Conservation (phyloP, 768 basidiomycete species). For the Serendipita sp. region DNA sequence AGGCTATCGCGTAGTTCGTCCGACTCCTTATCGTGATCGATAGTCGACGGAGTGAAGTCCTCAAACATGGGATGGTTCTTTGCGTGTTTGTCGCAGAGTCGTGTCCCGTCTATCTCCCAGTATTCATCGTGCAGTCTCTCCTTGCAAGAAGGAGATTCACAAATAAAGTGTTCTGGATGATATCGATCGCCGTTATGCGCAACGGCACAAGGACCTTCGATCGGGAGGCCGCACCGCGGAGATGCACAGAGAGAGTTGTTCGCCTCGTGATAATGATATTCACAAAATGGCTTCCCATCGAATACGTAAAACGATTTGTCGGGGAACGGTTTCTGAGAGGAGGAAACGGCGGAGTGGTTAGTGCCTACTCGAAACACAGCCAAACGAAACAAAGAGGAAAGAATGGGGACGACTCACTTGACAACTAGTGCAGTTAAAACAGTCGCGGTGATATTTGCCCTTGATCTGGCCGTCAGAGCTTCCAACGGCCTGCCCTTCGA, state of each 20-base stretch:
- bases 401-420: slow-evolving; percentile 32
- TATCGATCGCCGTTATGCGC: slow-evolving; percentile 67
- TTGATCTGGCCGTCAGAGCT: slow-evolving; percentile 87
- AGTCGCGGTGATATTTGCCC: slow-evolving; percentile 85
- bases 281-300: slow-evolving; percentile 80
- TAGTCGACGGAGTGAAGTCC: neutral
- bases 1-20: slow-evolving; percentile 1
- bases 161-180: slow-evolving; percentile 79
- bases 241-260: slow-evolving; percentile 81
- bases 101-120: slow-evolving; percentile 74
- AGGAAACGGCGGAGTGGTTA: slow-evolving; percentile 4
- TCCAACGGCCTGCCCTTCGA: slow-evolving; percentile 84
- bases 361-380: neutral
- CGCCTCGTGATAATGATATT: slow-evolving; percentile 83
- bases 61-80: neutral
- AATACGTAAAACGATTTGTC: slow-evolving; percentile 86
- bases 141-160: slow-evolving; percentile 45
- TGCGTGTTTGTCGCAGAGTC: slow-evolving; percentile 82
- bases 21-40: neutral
- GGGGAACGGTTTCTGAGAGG: slow-evolving; percentile 64
- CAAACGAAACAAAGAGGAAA: neutral
- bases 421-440: slow-evolving; percentile 79
- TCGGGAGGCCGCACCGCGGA: slow-evolving; percentile 63
- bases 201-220: slow-evolving; percentile 86
- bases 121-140: slow-evolving; percentile 57